These are phyloP conservation scores for Magnusiomyces tetraspermus DNA, from an alignment of 1,139 yeast species.

Conservation along the genomic window DNA sequence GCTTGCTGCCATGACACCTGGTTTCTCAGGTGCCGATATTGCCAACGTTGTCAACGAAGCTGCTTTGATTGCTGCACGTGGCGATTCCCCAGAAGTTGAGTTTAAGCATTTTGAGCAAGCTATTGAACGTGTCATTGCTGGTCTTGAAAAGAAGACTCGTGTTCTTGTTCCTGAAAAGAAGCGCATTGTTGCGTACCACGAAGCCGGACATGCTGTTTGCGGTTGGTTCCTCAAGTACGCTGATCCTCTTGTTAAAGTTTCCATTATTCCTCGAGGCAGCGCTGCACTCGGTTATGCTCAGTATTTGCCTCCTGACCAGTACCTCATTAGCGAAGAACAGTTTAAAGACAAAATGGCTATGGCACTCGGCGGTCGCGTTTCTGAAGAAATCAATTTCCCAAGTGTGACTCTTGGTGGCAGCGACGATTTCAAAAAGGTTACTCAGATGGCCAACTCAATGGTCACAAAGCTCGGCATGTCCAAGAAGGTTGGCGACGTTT, in stretches of 20 bases:
- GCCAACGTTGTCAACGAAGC: conserved; percentile 97
- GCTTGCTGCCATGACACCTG: conserved; percentile 92
- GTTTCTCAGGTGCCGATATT: conserved; percentile 96
- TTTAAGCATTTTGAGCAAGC: conserved; percentile 87
- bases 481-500: conserved; percentile 67
- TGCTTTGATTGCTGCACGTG: conserved; percentile 91
- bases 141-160: conserved; percentile 82
- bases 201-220: conserved; percentile 97
- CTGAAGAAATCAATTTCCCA: conserved; percentile 83
- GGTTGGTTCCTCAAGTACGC: conserved; percentile 91
- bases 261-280: conserved; percentile 93
- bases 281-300: conserved; percentile 98
- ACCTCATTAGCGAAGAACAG: conserved; percentile 68
- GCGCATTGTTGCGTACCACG: conserved; percentile 88
- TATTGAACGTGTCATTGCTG: conserved; percentile 94
- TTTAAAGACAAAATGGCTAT: conserved; percentile 84
- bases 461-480: conserved; percentile 92
- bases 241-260: conserved; percentile 87
- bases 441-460: conserved; percentile 89
- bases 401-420: conserved; percentile 93
- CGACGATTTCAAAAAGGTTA: conserved; percentile 95
- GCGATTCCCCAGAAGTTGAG: conserved; percentile 56
- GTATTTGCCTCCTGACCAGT: conserved; percentile 89
- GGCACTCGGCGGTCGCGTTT: conserved; percentile 95
- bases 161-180: conserved; percentile 78